Evolutionary conservation across 176 grass and related monocot genomes (phyloP), one percentile per base, ranked within the genome.

Genomic region (Luzula sylvatica): DNA sequence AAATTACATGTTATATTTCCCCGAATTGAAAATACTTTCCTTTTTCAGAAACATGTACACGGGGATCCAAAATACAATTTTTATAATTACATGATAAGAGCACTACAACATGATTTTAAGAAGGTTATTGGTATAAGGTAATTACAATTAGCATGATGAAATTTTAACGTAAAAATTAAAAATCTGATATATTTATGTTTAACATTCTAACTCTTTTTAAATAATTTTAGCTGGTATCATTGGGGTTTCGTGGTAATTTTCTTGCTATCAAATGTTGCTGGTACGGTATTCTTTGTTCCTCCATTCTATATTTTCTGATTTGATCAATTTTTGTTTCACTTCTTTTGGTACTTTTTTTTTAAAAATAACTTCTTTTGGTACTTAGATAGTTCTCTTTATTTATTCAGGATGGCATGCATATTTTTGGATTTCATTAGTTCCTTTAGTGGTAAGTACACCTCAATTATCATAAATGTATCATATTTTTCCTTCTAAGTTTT

Each of bases 91-190:
- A 96, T 96, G 90, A 74, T 82, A 18, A 78, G 84, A 68, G 84
- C 81, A 27, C 39, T 96, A 17, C 80, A 89, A 56, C 54, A 12
- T 7, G 84, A 96, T 74, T 86, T 96, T 55, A 96, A 79, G 71
- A 86, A 70, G 64, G 83, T 96, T 45, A 77, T 89, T 15, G 84
- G 90, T 26, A 96, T 96, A 23, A 89, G 77, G 84, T 96, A 35
- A 9, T 35, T 11, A 30, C n/a, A n/a, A n/a, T n/a, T n/a, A n/a
- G n/a, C n/a, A n/a, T n/a, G n/a, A n/a, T n/a, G n/a, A n/a, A n/a
- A n/a, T n/a, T n/a, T n/a, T n/a, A n/a, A n/a, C n/a, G n/a, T n/a
- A n/a, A n/a, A n/a, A n/a, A n/a, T n/a, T n/a, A n/a, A n/a, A n/a
- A n/a, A n/a, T n/a, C n/a, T n/a, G n/a, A n/a, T n/a, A n/a, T n/a